Base-by-base conservation (phyloP, 768 basidiomycete genomes). In the Austroboletus festivus region DNA sequence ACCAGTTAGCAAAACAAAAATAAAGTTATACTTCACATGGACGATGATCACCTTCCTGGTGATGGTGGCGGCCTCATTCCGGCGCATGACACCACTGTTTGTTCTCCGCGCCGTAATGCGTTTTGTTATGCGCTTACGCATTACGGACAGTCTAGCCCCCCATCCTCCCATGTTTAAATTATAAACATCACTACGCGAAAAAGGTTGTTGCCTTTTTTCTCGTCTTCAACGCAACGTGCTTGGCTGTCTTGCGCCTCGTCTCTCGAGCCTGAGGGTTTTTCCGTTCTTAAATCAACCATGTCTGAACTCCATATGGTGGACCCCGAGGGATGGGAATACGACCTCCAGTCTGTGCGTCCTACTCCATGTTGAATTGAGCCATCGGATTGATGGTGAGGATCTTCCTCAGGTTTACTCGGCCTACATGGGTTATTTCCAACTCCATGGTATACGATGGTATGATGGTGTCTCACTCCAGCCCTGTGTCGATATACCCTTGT, bases 361-460 rank as follows among this genome's bases (percentile, higher is more conserved):
- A 2, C 18, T 16, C 15, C 28, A 26, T 28, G 39, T 33, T 4
- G 12, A 37, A 18, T 18, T 30, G 24, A 7, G n/a, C 21, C 33
- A 26, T n/a, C 10, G 31, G 9, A n/a, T n/a, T 23, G 44, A 8
- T 18, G 10, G 23, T 59, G 12, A 61, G 12, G 10, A 22, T 16
- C 33, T 38, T 18, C 16, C 28, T 5, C 44, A 79, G 78, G 69
- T 80, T 28, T 89, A 89, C 62, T 81, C 86, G 18, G 86, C 83
- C 22, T 90, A 88, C 63, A 83, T 90, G 61, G 86, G 85, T 3
- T 75, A 86, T 58, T 90, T 91, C 56, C 87, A 91, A 59, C 66
- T 79, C 18, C 76, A 89, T 56, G 76, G 74, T 52, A 66, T 90
- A 39, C 74, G 81, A 30, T 90, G 89, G 89, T 85, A 45, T 35